Conservation (phyloP, 495 filamentous ascomycete species). For the Penicillium silybi region DNA sequence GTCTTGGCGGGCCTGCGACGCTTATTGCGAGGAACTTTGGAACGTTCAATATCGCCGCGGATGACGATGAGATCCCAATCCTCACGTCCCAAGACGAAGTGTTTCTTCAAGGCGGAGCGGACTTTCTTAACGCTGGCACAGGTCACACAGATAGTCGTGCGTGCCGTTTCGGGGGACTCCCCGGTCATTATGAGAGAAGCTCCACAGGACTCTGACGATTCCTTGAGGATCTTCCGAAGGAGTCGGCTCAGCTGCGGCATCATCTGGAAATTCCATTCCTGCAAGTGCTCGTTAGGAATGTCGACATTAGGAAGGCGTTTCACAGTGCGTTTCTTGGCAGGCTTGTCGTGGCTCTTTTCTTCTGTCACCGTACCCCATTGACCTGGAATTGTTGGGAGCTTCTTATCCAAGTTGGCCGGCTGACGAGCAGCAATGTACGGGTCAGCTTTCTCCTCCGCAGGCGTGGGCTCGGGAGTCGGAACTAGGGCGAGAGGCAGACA, state of each 20-base stretch:
- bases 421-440: constrained; percentile 16
- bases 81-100: constrained; percentile 62
- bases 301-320: constrained; percentile 43
- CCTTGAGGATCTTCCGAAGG: constrained; percentile 59
- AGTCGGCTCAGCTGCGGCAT: constrained; percentile 69
- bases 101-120: constrained; percentile 64
- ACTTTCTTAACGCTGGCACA: constrained; percentile 71
- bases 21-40: constrained; percentile 50
- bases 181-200: constrained; percentile 72
- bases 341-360: constrained; percentile 26
- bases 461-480: constrained; percentile 31
- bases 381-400: constrained; percentile 21
- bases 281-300: constrained; percentile 58
- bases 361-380: constrained; percentile 25
- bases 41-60: constrained; percentile 65
- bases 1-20: constrained; percentile 41
- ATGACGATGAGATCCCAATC: constrained; percentile 57
- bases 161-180: constrained; percentile 58
- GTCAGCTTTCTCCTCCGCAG: constrained; percentile 19
- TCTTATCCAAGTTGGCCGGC: constrained; percentile 18
- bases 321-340: constrained; percentile 39
- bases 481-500: constrained; percentile 44
- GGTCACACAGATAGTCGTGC: constrained; percentile 71
- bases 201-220: constrained; percentile 63
- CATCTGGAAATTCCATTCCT: constrained; percentile 67